Base-by-base conservation (phyloP, 345 rosid species). In the Eucalyptus curtisii region DNA sequence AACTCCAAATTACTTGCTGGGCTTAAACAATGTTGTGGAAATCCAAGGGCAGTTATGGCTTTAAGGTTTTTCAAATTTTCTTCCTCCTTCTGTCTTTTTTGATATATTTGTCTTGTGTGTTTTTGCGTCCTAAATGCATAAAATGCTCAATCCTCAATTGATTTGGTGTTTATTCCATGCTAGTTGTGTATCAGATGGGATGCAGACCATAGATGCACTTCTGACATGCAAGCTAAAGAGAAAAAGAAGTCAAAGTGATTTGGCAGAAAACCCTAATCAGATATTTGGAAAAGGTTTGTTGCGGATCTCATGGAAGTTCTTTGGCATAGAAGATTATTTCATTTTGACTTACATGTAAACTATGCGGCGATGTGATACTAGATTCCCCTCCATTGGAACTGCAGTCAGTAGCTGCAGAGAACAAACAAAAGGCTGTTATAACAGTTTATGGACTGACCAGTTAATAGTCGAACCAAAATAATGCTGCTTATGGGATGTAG, bases 101-200 rank as follows among this genome's bases (percentile, higher is more conserved):
- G 45, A 30, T 68, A 27, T 33, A 84, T 53, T 55, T 61, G 44
- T 82, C 49, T 42, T 3, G 5, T 47, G 61, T 13, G 8, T 50
- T 52, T 52, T 66, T 86, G 44, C 61, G n/a, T 57, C 24, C 55
- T 49, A 49, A 33, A 64, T 52, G 31, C 50, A 22, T n/a, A 37
- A 76, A 31, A n/a, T 88, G 81, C 86, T n/a, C 20, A 52, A 31
- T 87, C 31, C 88, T 87, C 49, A 92, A 90, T 87, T 55, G 90
- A 89, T 85, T 88, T 91, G 66, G 82, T 91, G 33, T 92, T 86
- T 47, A 49, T 88, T 89, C 89, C 87, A 33, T 92, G 92, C 89
- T 96, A 98, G 99, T 92, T 96, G 96, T 94, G 92, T 92, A 89
- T 92, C 96, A 90, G 99, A 97, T 93, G 96, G 93, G 88, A 93